phyloP scores from a whole-genome alignment of 2,329 filamentous ascomycete species.

The Monosporascus sp. region DNA sequence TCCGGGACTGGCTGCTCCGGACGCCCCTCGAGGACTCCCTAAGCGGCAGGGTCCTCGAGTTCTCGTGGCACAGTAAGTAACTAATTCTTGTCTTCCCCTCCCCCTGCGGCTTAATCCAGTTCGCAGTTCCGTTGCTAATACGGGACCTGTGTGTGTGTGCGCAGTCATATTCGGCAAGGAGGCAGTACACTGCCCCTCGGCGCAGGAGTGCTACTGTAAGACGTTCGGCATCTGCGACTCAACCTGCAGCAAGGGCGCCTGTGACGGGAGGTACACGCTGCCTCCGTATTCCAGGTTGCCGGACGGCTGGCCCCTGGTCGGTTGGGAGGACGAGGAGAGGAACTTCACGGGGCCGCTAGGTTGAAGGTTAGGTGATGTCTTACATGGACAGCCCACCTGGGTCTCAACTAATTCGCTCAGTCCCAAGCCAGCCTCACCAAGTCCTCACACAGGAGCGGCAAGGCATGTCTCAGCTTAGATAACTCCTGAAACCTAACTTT shows the following conservation, averaged over 20 bases:
- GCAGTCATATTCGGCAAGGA: conserved; percentile 54
- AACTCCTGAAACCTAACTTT: too few species aligned
- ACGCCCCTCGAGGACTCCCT: conserved; percentile 49
- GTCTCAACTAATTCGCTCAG: too few species aligned
- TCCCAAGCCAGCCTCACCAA: too few species aligned
- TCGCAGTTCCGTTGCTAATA: neutral
- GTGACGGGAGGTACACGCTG: conserved; percentile 52
- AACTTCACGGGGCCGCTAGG: conserved; percentile 17
- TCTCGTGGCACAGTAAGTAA: conserved; percentile 58
- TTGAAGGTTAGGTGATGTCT: neutral
- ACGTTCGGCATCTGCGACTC: conserved; percentile 56
- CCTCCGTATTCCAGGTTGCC: conserved; percentile 55
- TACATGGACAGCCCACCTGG: neutral
- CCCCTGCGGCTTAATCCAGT: neutral
- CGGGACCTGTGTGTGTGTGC: too few species aligned
- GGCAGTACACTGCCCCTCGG: conserved; percentile 55
- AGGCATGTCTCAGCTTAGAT: too few species aligned
- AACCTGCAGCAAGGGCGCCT: conserved; percentile 39
- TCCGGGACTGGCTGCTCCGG: conserved; percentile 55
- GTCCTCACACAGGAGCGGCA: too few species aligned
- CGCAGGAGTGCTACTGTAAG: conserved; percentile 60
- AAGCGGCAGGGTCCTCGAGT: conserved; percentile 58
- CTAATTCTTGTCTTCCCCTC: conserved; percentile 32
- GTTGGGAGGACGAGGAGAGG: conserved; percentile 41
- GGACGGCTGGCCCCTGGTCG: conserved; percentile 54